Conservation (phyloP, 441 rosid genomes). For the Euphorbia celastroides region DNA sequence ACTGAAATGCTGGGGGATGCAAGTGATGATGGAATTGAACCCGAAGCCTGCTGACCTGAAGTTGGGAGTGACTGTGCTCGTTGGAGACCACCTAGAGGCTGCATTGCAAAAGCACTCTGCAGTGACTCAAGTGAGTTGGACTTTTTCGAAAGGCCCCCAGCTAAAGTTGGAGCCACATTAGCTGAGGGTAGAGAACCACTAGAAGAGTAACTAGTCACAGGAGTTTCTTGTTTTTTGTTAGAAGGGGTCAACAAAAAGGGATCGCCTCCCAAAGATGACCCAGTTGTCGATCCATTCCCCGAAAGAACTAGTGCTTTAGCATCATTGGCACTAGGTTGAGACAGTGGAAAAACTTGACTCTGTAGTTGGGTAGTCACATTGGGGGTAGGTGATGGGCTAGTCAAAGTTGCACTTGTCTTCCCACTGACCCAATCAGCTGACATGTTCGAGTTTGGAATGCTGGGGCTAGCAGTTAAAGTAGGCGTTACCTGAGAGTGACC, state of each 20-base stretch:
- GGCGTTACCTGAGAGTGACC: constrained; percentile 41
- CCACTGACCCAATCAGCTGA: constrained; percentile 55
- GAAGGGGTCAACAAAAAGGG: constrained; percentile 47
- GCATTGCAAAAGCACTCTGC: constrained; percentile 58
- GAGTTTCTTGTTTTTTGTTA: constrained; percentile 44
- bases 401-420: constrained; percentile 36
- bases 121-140: constrained; percentile 61
- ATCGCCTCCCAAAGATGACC: constrained; percentile 49
- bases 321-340: constrained; percentile 33
- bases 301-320: constrained; percentile 52
- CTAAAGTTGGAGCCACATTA: constrained; percentile 42
- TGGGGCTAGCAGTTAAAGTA: constrained; percentile 30
- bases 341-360: constrained; percentile 32
- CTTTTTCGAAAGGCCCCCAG: constrained; percentile 42
- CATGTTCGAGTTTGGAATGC: constrained; percentile 37
- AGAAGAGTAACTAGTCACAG: constrained; percentile 36
- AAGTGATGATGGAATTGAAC: constrained; percentile 42
- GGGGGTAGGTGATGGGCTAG: constrained; percentile 39
- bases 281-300: constrained; percentile 54
- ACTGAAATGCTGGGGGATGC: constrained; percentile 44
- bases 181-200: constrained; percentile 36
- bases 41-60: constrained; percentile 45
- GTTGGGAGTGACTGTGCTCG: constrained; percentile 41
- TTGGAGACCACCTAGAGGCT: constrained; percentile 49
- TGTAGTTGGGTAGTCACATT: constrained; percentile 36